Base-by-base conservation (phyloP, 2,329 filamentous ascomycete species). In the Colletotrichum melonis region DNA sequence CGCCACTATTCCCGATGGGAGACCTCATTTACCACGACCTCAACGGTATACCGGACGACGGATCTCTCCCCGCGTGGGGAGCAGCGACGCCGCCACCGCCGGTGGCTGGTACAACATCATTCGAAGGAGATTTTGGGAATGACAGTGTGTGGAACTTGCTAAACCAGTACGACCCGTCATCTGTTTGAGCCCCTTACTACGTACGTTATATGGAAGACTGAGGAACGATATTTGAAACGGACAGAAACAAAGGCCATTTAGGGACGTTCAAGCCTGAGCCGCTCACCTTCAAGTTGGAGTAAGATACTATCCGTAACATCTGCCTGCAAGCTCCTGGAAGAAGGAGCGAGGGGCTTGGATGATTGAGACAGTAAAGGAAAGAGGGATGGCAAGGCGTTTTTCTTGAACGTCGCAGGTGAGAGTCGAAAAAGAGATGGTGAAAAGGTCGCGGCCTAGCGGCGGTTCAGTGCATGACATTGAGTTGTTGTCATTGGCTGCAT, bases 11-110 rank as follows among this genome's bases (percentile, higher is more conserved):
- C 67, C 87, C 89, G 0, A 89, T 88, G 71, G 86, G 87, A 24
- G 89, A 91, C 75, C 81, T 92, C 5, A 80, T 89, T 0, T 91
- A 88, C 76, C 89, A 91, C 75, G 86, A 91, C 42, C 81, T 91
- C 4, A 85, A 83, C 14, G 86, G 84, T n/a, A 81, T 85, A 12
- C 79, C 80, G 3, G 80, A 79, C 59, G 76, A 78, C 68, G 63
- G 75, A 46, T 73, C 79, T 38, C 75, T 77, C 26, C 74, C 79
- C 49, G 46, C 77, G 30, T 74, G 75, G 69, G 70, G 66, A 59
- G 76, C 59, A 7, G 49, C 66, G 64, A 72, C 69, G 72, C 74
- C 73, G 30, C 67, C 58, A 16, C 52, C 79, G 56, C 74, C 76
- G 35, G 76, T 80, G 32, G 57, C 63, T 88, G 86, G 86, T 84